These are phyloP conservation scores for Bimuria novae-zelandiae DNA, from an alignment of 2,329 filamentous ascomycete species.

Conservation along the genomic window DNA sequence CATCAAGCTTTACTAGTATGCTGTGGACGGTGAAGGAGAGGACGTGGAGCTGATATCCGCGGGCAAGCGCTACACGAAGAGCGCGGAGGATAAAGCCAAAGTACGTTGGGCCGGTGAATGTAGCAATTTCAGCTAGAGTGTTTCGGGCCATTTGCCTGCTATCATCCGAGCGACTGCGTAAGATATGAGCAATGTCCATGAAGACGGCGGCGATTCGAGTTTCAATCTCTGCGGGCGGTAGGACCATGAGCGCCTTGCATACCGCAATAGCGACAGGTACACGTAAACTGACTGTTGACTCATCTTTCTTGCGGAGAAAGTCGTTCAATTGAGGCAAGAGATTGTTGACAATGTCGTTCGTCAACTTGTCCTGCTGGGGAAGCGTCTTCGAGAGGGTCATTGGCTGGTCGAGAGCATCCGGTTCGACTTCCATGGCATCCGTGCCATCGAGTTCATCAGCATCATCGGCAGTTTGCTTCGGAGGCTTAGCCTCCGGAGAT, in stretches of 20 bases:
- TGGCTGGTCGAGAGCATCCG: not conserved
- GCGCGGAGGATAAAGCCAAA: constrained; percentile 95
- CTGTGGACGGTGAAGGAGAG: constrained; percentile 94
- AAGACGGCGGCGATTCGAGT: constrained; percentile 79
- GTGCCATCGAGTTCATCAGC: constrained; percentile 8
- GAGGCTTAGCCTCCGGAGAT: constrained; percentile 48
- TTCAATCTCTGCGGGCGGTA: constrained; percentile 74
- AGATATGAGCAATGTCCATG: constrained; percentile 89
- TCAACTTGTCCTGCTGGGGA: constrained; percentile 69
- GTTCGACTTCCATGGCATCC: constrained; percentile 25
- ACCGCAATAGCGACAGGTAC: constrained; percentile 88
- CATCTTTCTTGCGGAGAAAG: constrained; percentile 92
- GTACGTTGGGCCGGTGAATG: constrained; percentile 78
- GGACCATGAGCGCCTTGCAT: constrained; percentile 81
- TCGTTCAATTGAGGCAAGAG: constrained; percentile 80
- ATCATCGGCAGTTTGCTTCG: constrained; percentile 28
- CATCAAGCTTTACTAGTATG: constrained; percentile 76
- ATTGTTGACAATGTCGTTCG: constrained; percentile 71
- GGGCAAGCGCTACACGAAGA: constrained; percentile 77
- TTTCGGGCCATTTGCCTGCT: constrained; percentile 89
- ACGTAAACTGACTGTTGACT: constrained; percentile 89
- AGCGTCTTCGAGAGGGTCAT: constrained; percentile 64
- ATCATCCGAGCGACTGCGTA: constrained; percentile 86
- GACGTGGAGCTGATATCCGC: constrained; percentile 92
- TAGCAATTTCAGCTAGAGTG: constrained; percentile 82